Percentiles rank a stretch among this genome's conserved stretches.
phyloP scores from a whole-genome alignment of 345 rosid genomes.

The Lenwebbia sp. region DNA sequence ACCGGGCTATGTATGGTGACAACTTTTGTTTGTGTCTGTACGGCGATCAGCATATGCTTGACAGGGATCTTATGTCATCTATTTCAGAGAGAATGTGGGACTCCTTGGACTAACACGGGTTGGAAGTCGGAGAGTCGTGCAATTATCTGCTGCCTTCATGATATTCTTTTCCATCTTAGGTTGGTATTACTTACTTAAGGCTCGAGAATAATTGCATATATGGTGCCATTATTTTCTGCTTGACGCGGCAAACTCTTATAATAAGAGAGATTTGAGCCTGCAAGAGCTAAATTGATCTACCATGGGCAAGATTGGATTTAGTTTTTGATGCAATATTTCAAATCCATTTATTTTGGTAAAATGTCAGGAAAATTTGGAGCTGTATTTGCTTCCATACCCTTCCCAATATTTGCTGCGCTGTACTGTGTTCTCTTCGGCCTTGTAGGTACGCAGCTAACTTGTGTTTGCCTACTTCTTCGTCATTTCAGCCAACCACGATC shows the following conservation, averaged over 20 bases:
- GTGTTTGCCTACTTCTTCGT: not conserved
- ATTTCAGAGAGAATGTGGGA: constrained; percentile 86
- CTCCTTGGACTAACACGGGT: constrained; percentile 91
- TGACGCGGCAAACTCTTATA: not conserved
- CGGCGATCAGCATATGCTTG: not conserved
- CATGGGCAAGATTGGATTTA: not conserved
- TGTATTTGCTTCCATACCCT: constrained; percentile 92
- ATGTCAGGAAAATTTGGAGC: constrained; percentile 91
- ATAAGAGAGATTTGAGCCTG: not conserved
- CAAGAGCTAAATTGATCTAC: not conserved
- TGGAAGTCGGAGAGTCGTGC: constrained; percentile 96
- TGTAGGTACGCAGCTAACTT: constrained; percentile 37
- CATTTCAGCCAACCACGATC: not conserved
- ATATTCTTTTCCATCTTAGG: constrained; percentile 85
- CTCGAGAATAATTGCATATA: not conserved
- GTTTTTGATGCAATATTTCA: not conserved
- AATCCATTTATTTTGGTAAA: not conserved
- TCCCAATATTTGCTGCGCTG: constrained; percentile 79
- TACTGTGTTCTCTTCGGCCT: constrained; percentile 88
- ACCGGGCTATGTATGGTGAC: not conserved
- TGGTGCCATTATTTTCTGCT: not conserved
- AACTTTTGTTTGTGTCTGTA: not conserved
- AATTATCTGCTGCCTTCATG: constrained; percentile 96
- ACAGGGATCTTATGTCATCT: not conserved
- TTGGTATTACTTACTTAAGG: constrained; percentile 1